Conservation (phyloP, 768 basidiomycete species). For the Cubamyces lactineus region DNA sequence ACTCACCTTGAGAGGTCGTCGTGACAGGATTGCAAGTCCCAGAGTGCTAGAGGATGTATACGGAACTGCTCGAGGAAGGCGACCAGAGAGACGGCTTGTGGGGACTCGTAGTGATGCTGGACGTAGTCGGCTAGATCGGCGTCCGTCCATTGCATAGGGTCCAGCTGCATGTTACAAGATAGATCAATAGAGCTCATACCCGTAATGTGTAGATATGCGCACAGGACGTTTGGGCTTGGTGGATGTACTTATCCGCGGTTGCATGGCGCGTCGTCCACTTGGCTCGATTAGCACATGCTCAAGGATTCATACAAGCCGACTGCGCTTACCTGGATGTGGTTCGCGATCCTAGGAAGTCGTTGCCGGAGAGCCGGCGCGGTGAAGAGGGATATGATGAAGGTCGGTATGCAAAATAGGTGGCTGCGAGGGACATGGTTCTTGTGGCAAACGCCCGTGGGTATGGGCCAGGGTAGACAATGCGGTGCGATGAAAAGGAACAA, state of each 20-base stretch:
- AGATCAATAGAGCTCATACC: background rate
- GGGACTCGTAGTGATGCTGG: background rate
- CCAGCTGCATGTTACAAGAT: background rate
- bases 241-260: conserved; percentile 2
- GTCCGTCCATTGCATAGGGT: conserved; percentile 14
- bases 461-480: background rate
- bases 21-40: conserved; percentile 8
- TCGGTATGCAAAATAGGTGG: background rate
- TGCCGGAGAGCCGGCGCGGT: background rate
- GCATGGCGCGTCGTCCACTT: background rate
- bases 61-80: conserved; percentile 5
- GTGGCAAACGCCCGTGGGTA: background rate
- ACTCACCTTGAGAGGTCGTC: conserved; percentile 9
- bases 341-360: background rate
- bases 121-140: conserved; percentile 7
- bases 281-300: background rate
- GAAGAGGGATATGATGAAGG: background rate
- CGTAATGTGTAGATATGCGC: background rate
- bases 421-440: conserved; percentile 1
- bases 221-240: conserved; percentile 2
- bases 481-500: background rate
- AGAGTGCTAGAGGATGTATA: conserved; percentile 8
- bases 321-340: background rate
- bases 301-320: background rate
- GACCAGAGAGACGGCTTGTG: background rate